These are phyloP conservation scores for Gossypium schwendimanii DNA, from an alignment of 441 rosid species.

Conservation along the genomic window DNA sequence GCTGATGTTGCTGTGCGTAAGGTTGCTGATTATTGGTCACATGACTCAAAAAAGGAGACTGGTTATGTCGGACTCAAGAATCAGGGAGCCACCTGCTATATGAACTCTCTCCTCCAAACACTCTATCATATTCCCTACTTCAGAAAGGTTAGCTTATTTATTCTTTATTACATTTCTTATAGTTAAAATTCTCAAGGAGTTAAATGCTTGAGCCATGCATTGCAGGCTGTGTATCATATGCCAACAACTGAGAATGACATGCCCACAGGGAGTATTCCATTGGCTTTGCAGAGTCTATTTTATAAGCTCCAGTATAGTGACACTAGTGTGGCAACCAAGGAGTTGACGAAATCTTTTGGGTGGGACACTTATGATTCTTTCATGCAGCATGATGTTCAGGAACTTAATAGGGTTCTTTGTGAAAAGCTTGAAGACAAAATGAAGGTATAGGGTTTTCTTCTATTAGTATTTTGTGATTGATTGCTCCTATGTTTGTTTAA, in stretches of 20 bases:
- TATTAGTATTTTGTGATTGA: not conserved
- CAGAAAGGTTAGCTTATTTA: conserved; percentile 41
- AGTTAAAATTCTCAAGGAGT: conserved; percentile 10
- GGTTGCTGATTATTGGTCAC: conserved; percentile 62
- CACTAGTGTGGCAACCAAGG: conserved; percentile 72
- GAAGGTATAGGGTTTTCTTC: conserved; percentile 36
- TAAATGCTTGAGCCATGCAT: conserved; percentile 16
- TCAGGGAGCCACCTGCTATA: conserved; percentile 79
- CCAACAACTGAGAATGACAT: conserved; percentile 69
- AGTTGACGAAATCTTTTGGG: conserved; percentile 71
- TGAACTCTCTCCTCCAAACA: conserved; percentile 76
- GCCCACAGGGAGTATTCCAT: conserved; percentile 68
- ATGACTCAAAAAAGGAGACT: conserved; percentile 71
- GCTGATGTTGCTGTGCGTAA: conserved; percentile 69
- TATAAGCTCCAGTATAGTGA: conserved; percentile 70
- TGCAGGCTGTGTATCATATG: conserved; percentile 77
- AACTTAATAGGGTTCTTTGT: conserved; percentile 67
- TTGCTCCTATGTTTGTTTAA: not conserved
- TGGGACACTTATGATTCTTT: conserved; percentile 78
- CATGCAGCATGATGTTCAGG: conserved; percentile 83
- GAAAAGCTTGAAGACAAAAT: conserved; percentile 77
- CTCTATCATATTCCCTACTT: conserved; percentile 71
- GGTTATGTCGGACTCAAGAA: conserved; percentile 76
- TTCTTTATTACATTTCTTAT: conserved; percentile 4
- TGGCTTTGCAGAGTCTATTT: conserved; percentile 72